phyloP scores from a whole-genome alignment of 2,329 filamentous ascomycete genomes.

The Penicillium sp. region DNA sequence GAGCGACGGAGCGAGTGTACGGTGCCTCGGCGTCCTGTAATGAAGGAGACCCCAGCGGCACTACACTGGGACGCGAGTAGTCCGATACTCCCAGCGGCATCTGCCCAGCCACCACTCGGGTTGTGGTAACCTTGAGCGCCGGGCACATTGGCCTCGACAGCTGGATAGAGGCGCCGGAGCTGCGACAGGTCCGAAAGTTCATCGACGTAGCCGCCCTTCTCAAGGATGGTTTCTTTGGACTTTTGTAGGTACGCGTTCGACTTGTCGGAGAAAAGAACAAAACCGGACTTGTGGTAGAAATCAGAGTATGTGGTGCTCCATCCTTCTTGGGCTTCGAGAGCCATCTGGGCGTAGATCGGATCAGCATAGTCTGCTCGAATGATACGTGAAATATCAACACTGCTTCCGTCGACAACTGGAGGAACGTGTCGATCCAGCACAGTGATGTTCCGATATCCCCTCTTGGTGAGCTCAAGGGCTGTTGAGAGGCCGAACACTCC shows the following conservation, averaged over 20 bases:
- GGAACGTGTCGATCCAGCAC: conserved; percentile 40
- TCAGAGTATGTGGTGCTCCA: conserved; percentile 46
- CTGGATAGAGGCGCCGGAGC: conserved; percentile 26
- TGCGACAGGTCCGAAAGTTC: conserved; percentile 47
- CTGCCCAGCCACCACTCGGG: conserved; percentile 75
- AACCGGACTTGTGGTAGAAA: conserved; percentile 31
- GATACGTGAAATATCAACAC: conserved; percentile 46
- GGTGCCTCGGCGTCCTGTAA: conserved; percentile 43
- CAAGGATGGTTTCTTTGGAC: conserved; percentile 40
- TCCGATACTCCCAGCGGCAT: conserved; percentile 65
- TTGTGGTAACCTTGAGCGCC: conserved; percentile 70
- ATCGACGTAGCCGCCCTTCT: conserved; percentile 40
- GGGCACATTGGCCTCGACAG: conserved; percentile 58
- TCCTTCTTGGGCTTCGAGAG: conserved; percentile 72
- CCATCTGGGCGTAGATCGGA: conserved; percentile 72
- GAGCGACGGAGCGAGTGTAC: conserved; percentile 35
- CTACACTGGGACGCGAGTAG: conserved; percentile 31
- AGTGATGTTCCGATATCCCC: conserved; percentile 35
- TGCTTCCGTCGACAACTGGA: conserved; percentile 45
- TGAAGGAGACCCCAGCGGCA: conserved; percentile 49
- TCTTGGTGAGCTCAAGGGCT: conserved; percentile 31
- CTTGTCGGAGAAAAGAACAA: conserved; percentile 33
- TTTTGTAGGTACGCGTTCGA: conserved; percentile 33
- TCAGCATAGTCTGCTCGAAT: conserved; percentile 71
- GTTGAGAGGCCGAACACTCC: conserved; percentile 35